phyloP scores from a whole-genome alignment of 2,329 filamentous ascomycete species.

The Claviceps arundinis region DNA sequence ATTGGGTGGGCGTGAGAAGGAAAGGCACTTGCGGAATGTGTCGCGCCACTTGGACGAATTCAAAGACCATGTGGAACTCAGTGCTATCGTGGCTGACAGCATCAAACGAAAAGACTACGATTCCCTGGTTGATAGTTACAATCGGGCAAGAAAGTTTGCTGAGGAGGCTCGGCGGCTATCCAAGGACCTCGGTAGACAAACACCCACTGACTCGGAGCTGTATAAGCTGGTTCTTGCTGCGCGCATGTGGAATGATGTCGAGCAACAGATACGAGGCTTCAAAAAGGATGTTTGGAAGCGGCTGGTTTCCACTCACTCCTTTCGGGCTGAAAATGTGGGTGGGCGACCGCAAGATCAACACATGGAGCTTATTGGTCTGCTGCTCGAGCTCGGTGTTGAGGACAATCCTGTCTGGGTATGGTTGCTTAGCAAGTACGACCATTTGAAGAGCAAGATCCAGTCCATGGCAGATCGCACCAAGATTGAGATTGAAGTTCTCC shows the following conservation, averaged over 20 bases:
- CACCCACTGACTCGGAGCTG: conserved; percentile 64
- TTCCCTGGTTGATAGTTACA: conserved; percentile 73
- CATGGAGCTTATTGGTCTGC: conserved; percentile 76
- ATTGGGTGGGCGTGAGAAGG: conserved; percentile 78
- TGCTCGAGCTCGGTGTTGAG: conserved; percentile 87
- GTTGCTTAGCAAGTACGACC: conserved; percentile 80
- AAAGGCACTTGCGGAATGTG: conserved; percentile 71
- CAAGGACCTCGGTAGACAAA: conserved; percentile 36
- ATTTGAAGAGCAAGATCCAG: conserved; percentile 75
- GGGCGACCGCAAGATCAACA: conserved; percentile 63
- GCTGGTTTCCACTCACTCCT: conserved; percentile 53
- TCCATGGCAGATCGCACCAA: conserved; percentile 72
- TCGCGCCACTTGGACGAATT: conserved; percentile 65
- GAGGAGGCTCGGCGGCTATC: conserved; percentile 64
- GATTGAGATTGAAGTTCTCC: conserved; percentile 82
- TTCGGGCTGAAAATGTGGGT: conserved; percentile 32
- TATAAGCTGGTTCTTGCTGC: conserved; percentile 80
- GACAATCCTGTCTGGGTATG: conserved; percentile 96
- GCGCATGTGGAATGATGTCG: conserved; percentile 90
- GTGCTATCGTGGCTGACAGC: conserved; percentile 61
- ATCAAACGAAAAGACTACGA: conserved; percentile 91
- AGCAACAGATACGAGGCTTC: conserved; percentile 72
- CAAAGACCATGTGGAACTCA: conserved; percentile 70
- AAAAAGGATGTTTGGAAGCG: conserved; percentile 83
- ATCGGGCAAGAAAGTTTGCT: conserved; percentile 65